Base-by-base conservation (phyloP, 148 eudicot genomes). In the Silene conica region DNA sequence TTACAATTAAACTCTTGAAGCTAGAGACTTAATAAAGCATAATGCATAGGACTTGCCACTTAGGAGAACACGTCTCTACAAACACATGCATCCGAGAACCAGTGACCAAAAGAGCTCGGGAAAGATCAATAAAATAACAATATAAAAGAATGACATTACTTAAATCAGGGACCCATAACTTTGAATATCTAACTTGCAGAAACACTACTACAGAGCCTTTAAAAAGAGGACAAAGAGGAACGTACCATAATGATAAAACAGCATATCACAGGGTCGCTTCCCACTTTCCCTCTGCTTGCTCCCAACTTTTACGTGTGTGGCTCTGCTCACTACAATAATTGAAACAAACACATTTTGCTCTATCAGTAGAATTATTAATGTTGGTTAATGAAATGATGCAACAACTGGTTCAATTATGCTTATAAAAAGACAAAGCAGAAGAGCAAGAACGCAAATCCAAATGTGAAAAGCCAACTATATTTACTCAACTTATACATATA, bases 51-150 rank as follows among this genome's bases (percentile, higher is more conserved):
- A 11, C 55, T 67, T 63, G 2, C 3, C 23, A 15, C 58, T 50
- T 18, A n/a, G 13, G 71, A 56, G 50, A 23, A 12, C 19, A 72
- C 68, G 75, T 80, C 70, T 75, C 16, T 63, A 54, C 16, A 8
- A 31, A 58, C 45, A 59, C 68, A 75, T 71, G 75, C 54, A 71
- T 80, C 79, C 79, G 68, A 80, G 45, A 71, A 60, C 63, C 79
- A 80, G 23, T 64, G 65, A 58, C 75, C 79, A 75, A 80, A 79
- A 74, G n/a, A 61, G 76, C 73, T 6, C 5, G 45, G 50, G 19
- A 74, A 74, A 79, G 65, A 78, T 56, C 48, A 31, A 19, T 66
- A 67, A 18, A 56, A 64, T 43, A 63, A 55, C 21, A 41, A 16
- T 18, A 45, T 21, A 67, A 73, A 72, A 72, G 14, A 22, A 60